Conservation (phyloP, 345 rosid genomes). For the Eucalyptus erythrocorys region DNA sequence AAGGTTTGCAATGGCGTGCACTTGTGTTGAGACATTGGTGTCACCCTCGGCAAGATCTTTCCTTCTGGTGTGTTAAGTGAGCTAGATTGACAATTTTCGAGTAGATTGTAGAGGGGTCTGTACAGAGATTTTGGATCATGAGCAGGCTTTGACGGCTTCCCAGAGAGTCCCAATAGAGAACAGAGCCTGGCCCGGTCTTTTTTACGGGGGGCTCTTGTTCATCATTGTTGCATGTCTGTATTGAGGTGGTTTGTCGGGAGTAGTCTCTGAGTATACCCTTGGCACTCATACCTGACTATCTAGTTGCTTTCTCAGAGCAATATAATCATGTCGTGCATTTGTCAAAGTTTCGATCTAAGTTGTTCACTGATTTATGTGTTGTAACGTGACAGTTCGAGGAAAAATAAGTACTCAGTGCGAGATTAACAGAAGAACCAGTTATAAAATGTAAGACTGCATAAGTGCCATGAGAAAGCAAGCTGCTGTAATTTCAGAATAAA, state of each 20-base stretch:
- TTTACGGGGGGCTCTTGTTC: not conserved
- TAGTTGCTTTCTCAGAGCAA: not conserved
- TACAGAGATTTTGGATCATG: not conserved
- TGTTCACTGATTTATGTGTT: not conserved
- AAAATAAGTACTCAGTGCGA: not conserved
- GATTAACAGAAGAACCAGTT: not conserved
- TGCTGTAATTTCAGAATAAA: not conserved
- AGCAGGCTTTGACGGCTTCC: not conserved
- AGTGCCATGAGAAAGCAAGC: not conserved
- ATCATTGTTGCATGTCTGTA: not conserved
- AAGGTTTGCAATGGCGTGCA: constrained; percentile 49
- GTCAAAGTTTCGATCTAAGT: not conserved
- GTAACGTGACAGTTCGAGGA: accelerated
- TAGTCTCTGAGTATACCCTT: not conserved
- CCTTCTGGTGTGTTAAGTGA: not conserved
- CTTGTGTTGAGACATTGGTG: constrained; percentile 10
- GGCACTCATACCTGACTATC: not conserved
- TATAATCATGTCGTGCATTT: not conserved
- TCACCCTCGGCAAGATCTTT: not conserved
- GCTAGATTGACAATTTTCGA: not conserved
- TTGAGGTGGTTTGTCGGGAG: not conserved
- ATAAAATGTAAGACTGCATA: not conserved
- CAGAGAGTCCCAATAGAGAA: not conserved
- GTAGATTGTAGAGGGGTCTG: not conserved
- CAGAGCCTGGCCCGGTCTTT: not conserved